Evolutionary conservation across 2,329 filamentous ascomycete genomes (phyloP).

Genomic region (Whalleya microplaca): DNA sequence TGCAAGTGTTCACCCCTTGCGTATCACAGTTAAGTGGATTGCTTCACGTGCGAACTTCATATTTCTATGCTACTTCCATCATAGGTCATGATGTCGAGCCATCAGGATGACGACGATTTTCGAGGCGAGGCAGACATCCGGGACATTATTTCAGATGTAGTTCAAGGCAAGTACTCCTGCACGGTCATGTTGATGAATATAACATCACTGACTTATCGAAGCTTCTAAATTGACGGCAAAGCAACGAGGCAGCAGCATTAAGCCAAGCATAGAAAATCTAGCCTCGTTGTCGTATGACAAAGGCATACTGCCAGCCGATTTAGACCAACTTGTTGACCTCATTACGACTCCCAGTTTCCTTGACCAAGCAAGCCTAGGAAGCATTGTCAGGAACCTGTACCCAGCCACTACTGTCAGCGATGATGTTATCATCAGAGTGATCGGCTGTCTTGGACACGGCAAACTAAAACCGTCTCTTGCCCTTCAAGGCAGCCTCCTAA

Average conservation of each 20-base stretch:
- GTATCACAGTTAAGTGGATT: too few relatives aligned
- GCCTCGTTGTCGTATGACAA: constrained; percentile 66
- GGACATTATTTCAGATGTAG: constrained; percentile 25
- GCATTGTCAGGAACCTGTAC: constrained; percentile 75
- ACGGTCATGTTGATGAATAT: neutral
- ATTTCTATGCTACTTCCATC: neutral
- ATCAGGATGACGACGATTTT: constrained; percentile 6
- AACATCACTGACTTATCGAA: constrained; percentile 35
- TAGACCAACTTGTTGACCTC: constrained; percentile 68
- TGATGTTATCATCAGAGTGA: constrained; percentile 64
- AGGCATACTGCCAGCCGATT: constrained; percentile 64
- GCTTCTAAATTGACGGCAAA: constrained; percentile 67
- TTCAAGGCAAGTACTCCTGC: constrained; percentile 28
- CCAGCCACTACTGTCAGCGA: constrained; percentile 67
- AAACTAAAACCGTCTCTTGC: constrained; percentile 72
- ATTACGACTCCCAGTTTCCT: constrained; percentile 69
- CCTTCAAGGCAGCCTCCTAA: constrained; percentile 72
- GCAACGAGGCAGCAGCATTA: constrained; percentile 65
- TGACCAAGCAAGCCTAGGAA: constrained; percentile 74
- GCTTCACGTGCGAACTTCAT: neutral
- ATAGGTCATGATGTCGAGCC: constrained; percentile 17
- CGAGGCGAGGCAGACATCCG: constrained; percentile 15
- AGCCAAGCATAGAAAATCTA: constrained; percentile 66
- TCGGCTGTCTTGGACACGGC: constrained; percentile 78
- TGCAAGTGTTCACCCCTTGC: too few relatives aligned